A percentile compares a stretch with the other conserved stretches of the same genome.
phyloP scores from a whole-genome alignment of 192 early-diverging fungal species.

The Spizellomyces punctatus region DNA sequence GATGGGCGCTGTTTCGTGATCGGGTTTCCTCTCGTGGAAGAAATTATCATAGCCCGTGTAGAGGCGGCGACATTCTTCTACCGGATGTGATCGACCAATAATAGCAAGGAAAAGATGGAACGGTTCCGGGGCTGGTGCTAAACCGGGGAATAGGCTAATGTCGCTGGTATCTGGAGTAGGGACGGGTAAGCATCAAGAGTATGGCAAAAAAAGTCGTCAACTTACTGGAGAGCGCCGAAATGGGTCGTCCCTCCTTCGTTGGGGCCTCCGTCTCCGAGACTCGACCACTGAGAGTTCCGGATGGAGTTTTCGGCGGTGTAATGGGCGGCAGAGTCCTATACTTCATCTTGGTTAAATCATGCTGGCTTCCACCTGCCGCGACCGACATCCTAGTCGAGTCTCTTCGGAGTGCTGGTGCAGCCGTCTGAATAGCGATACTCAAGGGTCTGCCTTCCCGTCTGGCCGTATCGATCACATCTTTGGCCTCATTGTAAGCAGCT shows the following conservation, averaged over 20 bases:
- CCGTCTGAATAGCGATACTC: slow-evolving; percentile 13
- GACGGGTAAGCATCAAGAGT: background rate
- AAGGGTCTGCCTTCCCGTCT: slow-evolving; percentile 35
- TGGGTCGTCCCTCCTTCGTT: slow-evolving; percentile 1
- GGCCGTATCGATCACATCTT: slow-evolving; percentile 34
- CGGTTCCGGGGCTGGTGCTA: slow-evolving; percentile 33
- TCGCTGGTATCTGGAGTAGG: slow-evolving; percentile 19
- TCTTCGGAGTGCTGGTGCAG: slow-evolving; percentile 9
- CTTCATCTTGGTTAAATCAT: slow-evolving; percentile 35
- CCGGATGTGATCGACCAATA: slow-evolving; percentile 22
- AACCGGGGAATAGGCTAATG: background rate
- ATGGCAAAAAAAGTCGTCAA: background rate
- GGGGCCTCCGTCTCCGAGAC: background rate
- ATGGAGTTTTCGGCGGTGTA: slow-evolving; percentile 18
- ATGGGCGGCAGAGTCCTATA: slow-evolving; percentile 43
- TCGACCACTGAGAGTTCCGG: too few relatives aligned
- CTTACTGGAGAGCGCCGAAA: background rate
- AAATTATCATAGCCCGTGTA: slow-evolving; percentile 36
- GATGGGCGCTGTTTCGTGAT: background rate
- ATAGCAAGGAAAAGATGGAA: slow-evolving; percentile 39
- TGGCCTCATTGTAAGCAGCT: slow-evolving; percentile 31
- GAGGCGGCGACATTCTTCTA: slow-evolving; percentile 33
- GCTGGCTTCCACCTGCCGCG: slow-evolving; percentile 12
- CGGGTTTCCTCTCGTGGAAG: slow-evolving; percentile 22
- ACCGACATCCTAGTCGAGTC: slow-evolving; percentile 6